Percentiles rank a stretch among this genome's conserved stretches.
phyloP scores from a whole-genome alignment of 371 early-diverging fungal genomes.

The Coemansia sp. region DNA sequence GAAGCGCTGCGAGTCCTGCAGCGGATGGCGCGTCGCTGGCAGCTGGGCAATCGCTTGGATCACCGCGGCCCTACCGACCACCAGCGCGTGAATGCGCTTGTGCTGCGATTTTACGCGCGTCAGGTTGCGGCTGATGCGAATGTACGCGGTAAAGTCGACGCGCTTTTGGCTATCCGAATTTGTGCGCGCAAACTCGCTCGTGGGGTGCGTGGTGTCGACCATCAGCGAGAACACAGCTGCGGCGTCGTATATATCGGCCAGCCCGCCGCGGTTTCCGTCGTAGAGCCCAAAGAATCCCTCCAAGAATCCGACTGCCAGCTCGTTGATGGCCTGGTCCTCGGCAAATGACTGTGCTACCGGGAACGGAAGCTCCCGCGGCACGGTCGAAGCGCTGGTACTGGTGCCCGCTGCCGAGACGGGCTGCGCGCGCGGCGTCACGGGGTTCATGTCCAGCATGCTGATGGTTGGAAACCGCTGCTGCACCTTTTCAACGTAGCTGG shows the following conservation, averaged over 20 bases:
- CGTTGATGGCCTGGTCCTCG: constrained; percentile 34
- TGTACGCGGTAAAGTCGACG: constrained; percentile 37
- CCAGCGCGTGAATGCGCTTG: constrained; percentile 35
- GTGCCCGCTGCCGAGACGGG: constrained; percentile 6
- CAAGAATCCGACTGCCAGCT: constrained; percentile 35
- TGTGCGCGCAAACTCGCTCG: constrained; percentile 32
- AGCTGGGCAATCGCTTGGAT: constrained; percentile 29
- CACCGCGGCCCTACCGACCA: constrained; percentile 29
- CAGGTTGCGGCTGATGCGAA: constrained; percentile 46
- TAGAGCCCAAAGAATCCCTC: constrained; percentile 48
- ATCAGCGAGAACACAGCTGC: constrained; percentile 45
- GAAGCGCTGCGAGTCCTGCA: constrained; percentile 46
- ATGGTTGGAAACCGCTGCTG: constrained; percentile 49
- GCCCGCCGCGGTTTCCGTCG: constrained; percentile 34
- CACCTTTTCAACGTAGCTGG: constrained; percentile 39
- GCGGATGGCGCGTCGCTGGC: constrained; percentile 42
- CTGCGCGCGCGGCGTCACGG: constrained; percentile 34
- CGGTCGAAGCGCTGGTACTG: background rate
- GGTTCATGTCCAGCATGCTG: constrained; percentile 48
- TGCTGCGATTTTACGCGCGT: constrained; percentile 31
- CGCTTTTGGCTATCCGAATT: constrained; percentile 40
- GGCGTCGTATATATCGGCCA: constrained; percentile 38
- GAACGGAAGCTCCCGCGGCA: constrained; percentile 29
- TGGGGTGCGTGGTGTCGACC: constrained; percentile 47
- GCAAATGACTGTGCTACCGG: constrained; percentile 34